Conservation (phyloP, 2,329 filamentous ascomycete species). For the Pyrenophora graminea region DNA sequence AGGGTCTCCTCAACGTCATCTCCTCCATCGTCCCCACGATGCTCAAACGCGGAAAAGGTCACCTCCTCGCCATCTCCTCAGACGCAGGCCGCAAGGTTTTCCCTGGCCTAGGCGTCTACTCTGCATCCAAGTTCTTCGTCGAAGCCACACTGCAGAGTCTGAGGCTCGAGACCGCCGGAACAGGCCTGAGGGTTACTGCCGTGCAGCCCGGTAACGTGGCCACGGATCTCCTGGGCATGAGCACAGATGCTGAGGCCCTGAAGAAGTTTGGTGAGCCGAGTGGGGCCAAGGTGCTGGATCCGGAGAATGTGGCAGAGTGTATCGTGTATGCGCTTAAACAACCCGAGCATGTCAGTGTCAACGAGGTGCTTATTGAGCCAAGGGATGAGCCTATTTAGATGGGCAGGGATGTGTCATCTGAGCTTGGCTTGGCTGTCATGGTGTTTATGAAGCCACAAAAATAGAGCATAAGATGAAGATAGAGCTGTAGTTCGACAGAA, state of each 20-base stretch:
- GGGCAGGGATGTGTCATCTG: neutral
- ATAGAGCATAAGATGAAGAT: too few species aligned
- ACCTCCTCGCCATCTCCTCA: slow-evolving; percentile 80
- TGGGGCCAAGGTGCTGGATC: slow-evolving; percentile 74
- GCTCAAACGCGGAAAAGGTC: slow-evolving; percentile 69
- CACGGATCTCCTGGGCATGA: slow-evolving; percentile 74
- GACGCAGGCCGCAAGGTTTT: slow-evolving; percentile 83
- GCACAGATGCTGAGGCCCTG: slow-evolving; percentile 74
- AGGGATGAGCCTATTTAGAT: slow-evolving; percentile 43
- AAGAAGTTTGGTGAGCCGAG: slow-evolving; percentile 78
- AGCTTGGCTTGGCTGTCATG: neutral
- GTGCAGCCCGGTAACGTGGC: slow-evolving; percentile 78
- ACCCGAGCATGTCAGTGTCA: slow-evolving; percentile 75
- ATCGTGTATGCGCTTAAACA: slow-evolving; percentile 77
- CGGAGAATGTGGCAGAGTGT: slow-evolving; percentile 71
- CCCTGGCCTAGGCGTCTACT: slow-evolving; percentile 80
- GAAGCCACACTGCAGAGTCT: slow-evolving; percentile 78
- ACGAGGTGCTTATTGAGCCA: slow-evolving; percentile 71
- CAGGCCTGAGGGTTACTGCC: slow-evolving; percentile 71
- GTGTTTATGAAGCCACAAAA: neutral
- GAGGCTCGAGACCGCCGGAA: slow-evolving; percentile 74
- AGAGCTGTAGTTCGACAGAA: too few species aligned
- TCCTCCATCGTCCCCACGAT: slow-evolving; percentile 71
- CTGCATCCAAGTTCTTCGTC: slow-evolving; percentile 82
- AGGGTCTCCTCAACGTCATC: slow-evolving; percentile 75